Evolutionary conservation across 2,329 filamentous ascomycete genomes (phyloP), one percentile per base, ranked within the genome.

Genomic region (Xylariales sp.): DNA sequence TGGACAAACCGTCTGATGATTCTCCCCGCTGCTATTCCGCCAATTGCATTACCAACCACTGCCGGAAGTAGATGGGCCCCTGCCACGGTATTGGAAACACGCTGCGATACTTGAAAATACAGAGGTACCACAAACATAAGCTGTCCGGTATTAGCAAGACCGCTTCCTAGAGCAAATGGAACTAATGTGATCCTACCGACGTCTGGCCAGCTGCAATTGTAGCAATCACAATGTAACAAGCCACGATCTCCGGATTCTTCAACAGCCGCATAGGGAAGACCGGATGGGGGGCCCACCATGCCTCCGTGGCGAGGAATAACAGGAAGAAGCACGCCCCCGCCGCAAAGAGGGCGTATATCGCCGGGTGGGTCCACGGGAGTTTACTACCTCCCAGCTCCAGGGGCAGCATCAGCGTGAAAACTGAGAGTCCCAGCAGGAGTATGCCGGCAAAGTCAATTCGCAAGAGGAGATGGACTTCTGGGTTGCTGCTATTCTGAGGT

Each of bases 81-180:
- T 0, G 82, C 79, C 2, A 65, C 60, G 0, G 81, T 78, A 30
- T 74, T 78, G 1, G 75, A 78, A 3, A 70, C 71, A 1, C 67
- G 62, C 5, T 72, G 62, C 0, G 81, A 81, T 1, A 83, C 72
- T 40, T 84, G 78, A 45, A 87, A 88, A 58, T 87, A 87, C 0
- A 87, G 57, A 0, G 83, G 83, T 0, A 86, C 72, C 0, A 73
- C 71, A 38, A 79, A 81, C 74, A 85, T 80, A 52, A 81, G 66
- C 59, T 69, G 42, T 29, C 12, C n/a, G n/a, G n/a, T 18, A 15
- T 14, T 23, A 14, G 5, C 12, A 30, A 6, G 21, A 24, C 8
- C 41, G 8, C 34, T 13, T 8, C 31, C 12, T 18, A 5, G 3
- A 45, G 43, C 4, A 12, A 14, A 25, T 6, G 43, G 43, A 3